Conservation (phyloP, 257 asterid species). For the Solanum phureja region DNA sequence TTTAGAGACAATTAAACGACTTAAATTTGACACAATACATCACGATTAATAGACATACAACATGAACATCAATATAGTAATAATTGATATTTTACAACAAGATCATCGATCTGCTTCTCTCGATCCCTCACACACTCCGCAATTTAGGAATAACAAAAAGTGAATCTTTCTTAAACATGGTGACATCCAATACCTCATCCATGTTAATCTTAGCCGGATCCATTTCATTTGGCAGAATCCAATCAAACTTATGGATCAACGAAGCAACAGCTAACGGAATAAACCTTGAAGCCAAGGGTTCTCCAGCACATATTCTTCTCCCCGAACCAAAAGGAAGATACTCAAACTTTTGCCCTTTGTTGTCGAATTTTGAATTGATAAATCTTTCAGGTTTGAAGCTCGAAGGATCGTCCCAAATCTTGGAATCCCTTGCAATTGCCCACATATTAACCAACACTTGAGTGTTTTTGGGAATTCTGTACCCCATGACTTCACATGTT, state of each 20-base stretch:
- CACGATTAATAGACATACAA: neutral
- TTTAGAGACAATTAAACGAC: neutral
- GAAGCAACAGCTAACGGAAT: slow-evolving; percentile 1
- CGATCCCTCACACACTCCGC: neutral
- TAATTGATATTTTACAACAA: neutral
- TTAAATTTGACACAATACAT: neutral
- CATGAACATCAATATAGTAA: neutral
- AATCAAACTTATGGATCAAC: neutral
- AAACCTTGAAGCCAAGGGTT: neutral
- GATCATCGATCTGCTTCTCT: neutral
- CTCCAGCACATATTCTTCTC: slow-evolving; percentile 3
- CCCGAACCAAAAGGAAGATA: slow-evolving; percentile 1
- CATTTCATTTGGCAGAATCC: slow-evolving; percentile 3
- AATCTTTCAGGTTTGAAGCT: neutral
- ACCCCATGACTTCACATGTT: neutral
- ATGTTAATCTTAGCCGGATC: neutral
- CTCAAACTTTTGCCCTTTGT: neutral
- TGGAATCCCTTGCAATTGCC: slow-evolving; percentile 2
- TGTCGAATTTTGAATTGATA: neutral
- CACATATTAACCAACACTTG: neutral
- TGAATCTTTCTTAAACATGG: neutral
- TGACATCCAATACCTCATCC: neutral
- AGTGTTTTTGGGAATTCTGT: neutral
- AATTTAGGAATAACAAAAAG: neutral
- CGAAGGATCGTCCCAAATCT: neutral